Evolutionary conservation across 106 monocot genomes (phyloP), one percentile per base, ranked within the genome.

Genomic region (Phalaenopsis aphrodite): DNA sequence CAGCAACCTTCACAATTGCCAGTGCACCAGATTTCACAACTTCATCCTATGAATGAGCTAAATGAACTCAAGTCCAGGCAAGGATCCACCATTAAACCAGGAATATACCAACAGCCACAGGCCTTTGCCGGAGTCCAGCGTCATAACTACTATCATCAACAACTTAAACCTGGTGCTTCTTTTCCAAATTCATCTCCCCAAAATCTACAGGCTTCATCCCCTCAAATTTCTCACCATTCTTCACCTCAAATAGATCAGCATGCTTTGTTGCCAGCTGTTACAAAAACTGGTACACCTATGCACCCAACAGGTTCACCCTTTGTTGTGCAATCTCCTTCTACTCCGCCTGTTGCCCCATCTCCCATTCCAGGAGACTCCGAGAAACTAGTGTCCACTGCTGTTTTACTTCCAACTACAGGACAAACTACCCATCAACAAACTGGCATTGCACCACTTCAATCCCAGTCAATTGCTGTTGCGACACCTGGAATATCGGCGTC

Each of bases 401-500:
- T 90, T 41, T 83, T 88, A 23, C 74, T 86, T 41, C 52, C 82
- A 83, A 83, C 81, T 85, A 69, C 76, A 41, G 84, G 82, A 72
- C 89, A 85, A 66, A 14, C 48, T 41, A 80, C 57, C 23, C 79
- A 76, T 78, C 92, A 78, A 64, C 84, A 86, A 80, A 15, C 78
- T 81, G 5, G 61, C 66, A 72, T 77, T 57, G 78, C 75, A 66
- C 80, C 83, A 58, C 8, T 78, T 79, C 90, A 85, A 72, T 21
- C 77, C 21, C 89, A 87, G 75, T 84, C 92, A 79, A 72, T 92
- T 81, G 79, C 84, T 87, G 87, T 89, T 84, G 86, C 79, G 67
- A 93, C 90, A 82, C 90, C 95, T 87, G 94, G 98, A 38, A 99
- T 99, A 72, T 99, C 99, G 49, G 89, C 95, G 30, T 99, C 99